These are phyloP conservation scores for Schizophyllum commune DNA, from an alignment of 1,284 basidiomycete genomes.

Conservation along the genomic window DNA sequence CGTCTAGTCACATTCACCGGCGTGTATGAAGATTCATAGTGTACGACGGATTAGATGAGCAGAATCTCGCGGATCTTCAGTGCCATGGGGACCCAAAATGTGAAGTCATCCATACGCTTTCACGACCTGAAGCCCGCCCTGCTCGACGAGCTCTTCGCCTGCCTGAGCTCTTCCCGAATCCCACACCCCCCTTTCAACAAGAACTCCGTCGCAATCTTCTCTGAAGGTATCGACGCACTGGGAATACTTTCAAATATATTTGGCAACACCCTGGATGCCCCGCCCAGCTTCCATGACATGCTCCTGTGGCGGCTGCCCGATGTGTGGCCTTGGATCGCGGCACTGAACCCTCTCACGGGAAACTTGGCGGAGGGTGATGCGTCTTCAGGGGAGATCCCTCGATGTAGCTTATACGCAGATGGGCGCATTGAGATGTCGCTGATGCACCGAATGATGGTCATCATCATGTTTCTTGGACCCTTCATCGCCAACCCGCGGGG, in stretches of 20 bases:
- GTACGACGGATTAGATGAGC: not conserved
- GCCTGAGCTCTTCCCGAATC: not conserved
- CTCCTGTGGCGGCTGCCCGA: not conserved
- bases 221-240: not conserved
- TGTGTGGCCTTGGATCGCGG: not conserved
- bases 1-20: too few species aligned
- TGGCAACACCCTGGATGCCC: not conserved
- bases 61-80: not conserved
- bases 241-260: not conserved
- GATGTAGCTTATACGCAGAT: not conserved
- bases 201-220: not conserved
- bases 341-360: not conserved
- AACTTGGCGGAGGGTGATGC: not conserved
- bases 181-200: not conserved
- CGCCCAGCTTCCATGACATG: not conserved
- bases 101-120: not conserved
- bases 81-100: not conserved
- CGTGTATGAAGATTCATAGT: too few species aligned
- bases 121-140: not conserved
- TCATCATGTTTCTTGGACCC: not conserved
- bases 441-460: not conserved
- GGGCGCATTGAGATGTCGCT: not conserved
- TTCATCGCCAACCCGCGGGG: not conserved
- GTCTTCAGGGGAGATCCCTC: not conserved
- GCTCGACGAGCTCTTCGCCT: not conserved